These are phyloP conservation scores for Delphinella strobiligena DNA, from an alignment of 2,329 filamentous ascomycete species.

Conservation along the genomic window DNA sequence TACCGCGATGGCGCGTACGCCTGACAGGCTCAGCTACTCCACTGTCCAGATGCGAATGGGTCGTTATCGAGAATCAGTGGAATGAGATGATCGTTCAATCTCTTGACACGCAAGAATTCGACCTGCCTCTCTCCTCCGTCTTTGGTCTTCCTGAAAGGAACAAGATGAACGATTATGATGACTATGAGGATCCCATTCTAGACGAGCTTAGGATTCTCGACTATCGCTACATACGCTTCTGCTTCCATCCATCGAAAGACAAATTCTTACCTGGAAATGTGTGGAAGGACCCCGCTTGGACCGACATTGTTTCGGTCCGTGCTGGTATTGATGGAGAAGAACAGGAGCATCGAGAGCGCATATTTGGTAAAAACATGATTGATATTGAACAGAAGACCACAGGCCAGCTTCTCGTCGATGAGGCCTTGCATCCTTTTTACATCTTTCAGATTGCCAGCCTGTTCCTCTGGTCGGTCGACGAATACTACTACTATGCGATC, in stretches of 20 bases:
- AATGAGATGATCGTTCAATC: slow-evolving; percentile 73
- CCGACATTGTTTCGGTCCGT: slow-evolving; percentile 60
- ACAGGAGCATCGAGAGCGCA: slow-evolving; percentile 65
- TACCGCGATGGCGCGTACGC: slow-evolving; percentile 74
- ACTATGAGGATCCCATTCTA: slow-evolving; percentile 65
- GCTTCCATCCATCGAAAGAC: slow-evolving; percentile 78
- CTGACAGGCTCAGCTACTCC: slow-evolving; percentile 58
- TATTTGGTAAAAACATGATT: slow-evolving; percentile 85
- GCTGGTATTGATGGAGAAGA: slow-evolving; percentile 80
- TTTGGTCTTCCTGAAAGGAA: slow-evolving; percentile 54
- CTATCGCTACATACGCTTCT: slow-evolving; percentile 90
- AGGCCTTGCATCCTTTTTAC: slow-evolving; percentile 96
- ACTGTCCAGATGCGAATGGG: slow-evolving; percentile 71
- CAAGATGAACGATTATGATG: slow-evolving; percentile 53
- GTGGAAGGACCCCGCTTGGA: slow-evolving; percentile 93
- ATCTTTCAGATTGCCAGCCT: slow-evolving; percentile 95
- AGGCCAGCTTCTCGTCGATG: slow-evolving; percentile 73
- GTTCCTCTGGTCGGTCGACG: slow-evolving; percentile 84
- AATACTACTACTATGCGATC: slow-evolving; percentile 94
- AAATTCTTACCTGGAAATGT: slow-evolving; percentile 76
- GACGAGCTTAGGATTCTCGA: slow-evolving; percentile 65
- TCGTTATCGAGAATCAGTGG: slow-evolving; percentile 97
- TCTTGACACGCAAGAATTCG: slow-evolving; percentile 48
- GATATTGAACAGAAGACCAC: slow-evolving; percentile 86
- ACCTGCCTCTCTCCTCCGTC: slow-evolving; percentile 50